Percentiles rank a stretch among this genome's conserved stretches.
Evolutionary conservation across 768 basidiomycete species (phyloP).

Genomic region (Fibroporia radiculosa): DNA sequence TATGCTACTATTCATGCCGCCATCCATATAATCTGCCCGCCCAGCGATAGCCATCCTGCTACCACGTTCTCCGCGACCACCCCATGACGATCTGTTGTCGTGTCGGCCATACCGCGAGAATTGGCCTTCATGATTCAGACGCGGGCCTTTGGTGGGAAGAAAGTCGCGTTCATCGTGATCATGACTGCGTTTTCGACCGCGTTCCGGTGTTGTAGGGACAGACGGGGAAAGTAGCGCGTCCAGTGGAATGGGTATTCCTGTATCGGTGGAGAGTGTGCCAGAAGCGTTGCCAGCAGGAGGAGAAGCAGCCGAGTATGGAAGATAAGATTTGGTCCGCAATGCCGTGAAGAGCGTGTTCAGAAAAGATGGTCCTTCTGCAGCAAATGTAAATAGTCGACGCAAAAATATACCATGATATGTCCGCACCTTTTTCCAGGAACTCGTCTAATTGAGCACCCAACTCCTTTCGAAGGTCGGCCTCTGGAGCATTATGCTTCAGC

Average conservation of each 20-base stretch:
- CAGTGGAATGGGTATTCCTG: constrained; percentile 75
- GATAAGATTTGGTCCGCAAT: constrained; percentile 77
- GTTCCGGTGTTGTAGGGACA: constrained; percentile 36
- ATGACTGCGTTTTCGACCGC: constrained; percentile 57
- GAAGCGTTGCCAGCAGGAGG: constrained; percentile 27
- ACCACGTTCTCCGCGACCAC: constrained; percentile 29
- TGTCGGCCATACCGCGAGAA: constrained; percentile 52
- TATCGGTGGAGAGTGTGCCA: constrained; percentile 35
- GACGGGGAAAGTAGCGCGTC: constrained; percentile 50
- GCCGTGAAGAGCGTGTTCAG: constrained; percentile 82
- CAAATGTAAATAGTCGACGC: background rate
- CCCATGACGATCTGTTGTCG: constrained; percentile 33
- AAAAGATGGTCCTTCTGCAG: constrained; percentile 60
- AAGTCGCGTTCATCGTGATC: constrained; percentile 56
- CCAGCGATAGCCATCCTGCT: constrained; percentile 24
- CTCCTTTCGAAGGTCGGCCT: constrained; percentile 76
- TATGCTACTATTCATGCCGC: constrained; percentile 24
- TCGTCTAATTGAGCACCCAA: constrained; percentile 74
- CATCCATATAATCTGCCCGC: constrained; percentile 21
- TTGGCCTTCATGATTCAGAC: constrained; percentile 55
- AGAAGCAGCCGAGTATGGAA: constrained; percentile 57
- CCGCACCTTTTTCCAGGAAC: constrained; percentile 84
- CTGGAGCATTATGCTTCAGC: constrained; percentile 81
- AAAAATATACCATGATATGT: background rate
- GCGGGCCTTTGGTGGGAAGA: constrained; percentile 66